Conservation (phyloP, 352 stramenopile species). For the Phytophthora megakarya region DNA sequence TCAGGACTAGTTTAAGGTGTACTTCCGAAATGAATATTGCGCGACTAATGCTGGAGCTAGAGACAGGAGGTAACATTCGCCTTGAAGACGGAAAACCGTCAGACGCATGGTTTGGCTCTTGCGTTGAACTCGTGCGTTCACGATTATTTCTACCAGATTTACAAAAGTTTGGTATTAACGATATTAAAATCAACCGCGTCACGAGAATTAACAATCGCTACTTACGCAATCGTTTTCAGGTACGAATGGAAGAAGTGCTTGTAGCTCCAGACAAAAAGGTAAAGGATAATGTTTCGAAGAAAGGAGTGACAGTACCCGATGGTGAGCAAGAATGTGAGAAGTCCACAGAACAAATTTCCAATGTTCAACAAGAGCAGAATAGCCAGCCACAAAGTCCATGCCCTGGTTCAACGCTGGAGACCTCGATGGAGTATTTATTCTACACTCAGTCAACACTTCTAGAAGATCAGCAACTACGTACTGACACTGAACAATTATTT, state of each 20-base stretch:
- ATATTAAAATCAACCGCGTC: conserved; percentile 80
- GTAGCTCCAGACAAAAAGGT: conserved; percentile 57
- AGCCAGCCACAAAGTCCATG: conserved; percentile 19
- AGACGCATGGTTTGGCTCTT: conserved; percentile 88
- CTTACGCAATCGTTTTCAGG: conserved; percentile 87
- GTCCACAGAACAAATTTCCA: neutral
- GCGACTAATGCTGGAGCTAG: conserved; percentile 86
- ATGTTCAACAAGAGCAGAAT: conserved; percentile 3
- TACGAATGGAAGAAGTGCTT: conserved; percentile 79
- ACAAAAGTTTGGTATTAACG: conserved; percentile 53
- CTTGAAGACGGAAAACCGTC: conserved; percentile 85
- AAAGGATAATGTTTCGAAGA: conserved; percentile 86
- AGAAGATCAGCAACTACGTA: conserved; percentile 40
- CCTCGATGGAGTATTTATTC: conserved; percentile 83
- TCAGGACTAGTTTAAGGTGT: conserved; percentile 49
- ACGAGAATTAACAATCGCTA: conserved; percentile 91
- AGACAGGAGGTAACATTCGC: conserved; percentile 91
- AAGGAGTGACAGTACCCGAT: conserved; percentile 61
- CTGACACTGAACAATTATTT: conserved; percentile 60
- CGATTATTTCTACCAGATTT: conserved; percentile 67
- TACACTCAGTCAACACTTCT: conserved; percentile 61
- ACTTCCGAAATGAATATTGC: conserved; percentile 78
- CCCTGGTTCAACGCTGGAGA: conserved; percentile 49
- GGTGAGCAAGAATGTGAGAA: conserved; percentile 13
- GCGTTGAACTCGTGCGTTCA: conserved; percentile 81